Base-by-base conservation (phyloP, 805 yeast genomes). In the Yamadazyma tumulicola region DNA sequence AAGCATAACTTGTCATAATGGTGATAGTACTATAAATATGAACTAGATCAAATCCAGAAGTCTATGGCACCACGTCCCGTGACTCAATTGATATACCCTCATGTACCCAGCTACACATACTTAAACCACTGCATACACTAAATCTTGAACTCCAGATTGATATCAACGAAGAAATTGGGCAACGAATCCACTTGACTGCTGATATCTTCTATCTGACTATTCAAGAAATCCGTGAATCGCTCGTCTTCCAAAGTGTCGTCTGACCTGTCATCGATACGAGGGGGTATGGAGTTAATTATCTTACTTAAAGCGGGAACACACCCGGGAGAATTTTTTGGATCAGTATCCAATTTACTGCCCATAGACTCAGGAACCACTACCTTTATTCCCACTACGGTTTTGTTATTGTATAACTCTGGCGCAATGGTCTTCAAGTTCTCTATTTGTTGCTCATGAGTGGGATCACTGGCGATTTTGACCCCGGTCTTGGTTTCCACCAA, bases 131-230 rank as follows among this genome's bases (percentile, higher is more conserved):
- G n/a, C n/a, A n/a, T n/a, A 19, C 13, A 26, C 37, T 31, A 54
- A n/a, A n/a, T n/a, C 36, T 29, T 52, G 13, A 47, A 42, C 14
- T 58, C 59, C 26, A 59, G 32, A 32, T 52, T 60, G 34, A 60
- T 61, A 38, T 65, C 72, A 34, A 56, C 61, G 42, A 65, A 64
- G 35, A 55, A 61, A 39, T 64, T 65, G 6, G 72, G 70, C 35
- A 64, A 38, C 20, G 45, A 50, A 33, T 49, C 46, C 46, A 57
- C 43, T 37, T 58, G 64, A 9, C 50, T 41, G n/a, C n/a, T n/a
- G n/a, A n/a, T n/a, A n/a, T n/a, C n/a, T n/a, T n/a, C n/a, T n/a
- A n/a, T n/a, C n/a, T n/a, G n/a, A n/a, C n/a, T 42, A 24, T 39
- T 47, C 6, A 54, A 38, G 40, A 50, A 43, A 36, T 38, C 45